A percentile compares a stretch with the other conserved stretches of the same genome.
phyloP scores from a whole-genome alignment of 805 yeast genomes.

The Cyberlindnera petersonii region DNA sequence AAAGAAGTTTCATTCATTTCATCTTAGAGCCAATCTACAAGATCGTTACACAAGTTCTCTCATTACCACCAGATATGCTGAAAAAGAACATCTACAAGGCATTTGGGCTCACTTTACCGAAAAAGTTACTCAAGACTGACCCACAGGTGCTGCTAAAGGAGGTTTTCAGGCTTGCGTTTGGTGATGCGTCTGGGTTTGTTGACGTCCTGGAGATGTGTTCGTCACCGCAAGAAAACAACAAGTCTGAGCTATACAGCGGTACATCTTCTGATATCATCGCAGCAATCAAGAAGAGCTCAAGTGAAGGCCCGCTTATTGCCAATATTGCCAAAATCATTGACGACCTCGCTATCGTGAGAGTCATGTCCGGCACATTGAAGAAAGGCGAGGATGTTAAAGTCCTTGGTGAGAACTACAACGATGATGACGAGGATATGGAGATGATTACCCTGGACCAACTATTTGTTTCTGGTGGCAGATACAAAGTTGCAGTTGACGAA shows the following conservation, averaged over 20 bases:
- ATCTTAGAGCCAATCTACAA: constrained; percentile 81
- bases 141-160: constrained; percentile 53
- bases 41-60: constrained; percentile 54
- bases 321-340: constrained; percentile 56
- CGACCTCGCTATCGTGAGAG: constrained; percentile 56
- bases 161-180: constrained; percentile 54
- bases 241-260: constrained; percentile 29
- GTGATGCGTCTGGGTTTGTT: constrained; percentile 47
- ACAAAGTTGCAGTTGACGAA: constrained; percentile 48
- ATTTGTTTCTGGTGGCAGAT: constrained; percentile 65
- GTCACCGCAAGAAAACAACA: constrained; percentile 36
- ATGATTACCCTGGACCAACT: constrained; percentile 30
- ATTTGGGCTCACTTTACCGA: constrained; percentile 43
- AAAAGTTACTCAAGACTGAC: constrained; percentile 45
- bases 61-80: constrained; percentile 45
- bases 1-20: constrained; percentile 47
- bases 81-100: constrained; percentile 41
- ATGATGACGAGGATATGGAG: constrained; percentile 47
- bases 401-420: constrained; percentile 51
- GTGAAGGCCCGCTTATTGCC: constrained; percentile 44
- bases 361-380: constrained; percentile 56
- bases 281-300: constrained; percentile 31
- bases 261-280: constrained; percentile 20
- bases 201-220: constrained; percentile 40
- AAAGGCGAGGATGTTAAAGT: constrained; percentile 47